Base-by-base conservation (phyloP, 2,329 filamentous ascomycete species). In the Salinomyces thailandicus region DNA sequence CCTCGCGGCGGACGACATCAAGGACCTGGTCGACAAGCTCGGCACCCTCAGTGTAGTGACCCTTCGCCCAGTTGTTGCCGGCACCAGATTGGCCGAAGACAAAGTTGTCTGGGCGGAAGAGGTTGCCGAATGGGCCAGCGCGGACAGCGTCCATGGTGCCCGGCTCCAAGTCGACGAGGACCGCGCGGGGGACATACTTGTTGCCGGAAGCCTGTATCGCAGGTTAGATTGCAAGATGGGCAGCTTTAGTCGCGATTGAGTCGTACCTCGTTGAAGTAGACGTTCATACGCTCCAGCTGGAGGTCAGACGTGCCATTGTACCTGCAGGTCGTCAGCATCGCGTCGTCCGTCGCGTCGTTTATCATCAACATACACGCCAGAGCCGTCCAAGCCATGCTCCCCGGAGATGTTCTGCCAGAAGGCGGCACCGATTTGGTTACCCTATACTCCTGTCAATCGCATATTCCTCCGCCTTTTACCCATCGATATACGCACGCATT, bases 1-100 rank as follows among this genome's bases (percentile, higher is more conserved):
- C 89, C 77, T 98, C 91, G 60, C 91, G 89, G 64, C 91, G 91
- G 62, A 98, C 89, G 52, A 98, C 91, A 64, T 96, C 91, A 55
- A 98, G 79, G 54, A 98, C 91, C 62, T 95, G 77, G 74, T 98
- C 91, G 54, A 98, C 91, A 48, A 96, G 79, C 74, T 98, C 91
- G 55, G 91, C 91, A 79, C 91, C 91, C 75, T 98, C 91, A 51
- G 91, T 98, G 79, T 98, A 98, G 68, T 98, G 91, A 72, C 91
- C 91, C 81, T 96, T 98, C 69, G 91, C 91, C 91, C 91, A 98
- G 81, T 96, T 96, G 85, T 98, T 98, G 72, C 91, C 91, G 66
- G 91, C 91, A 77, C 91, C 89, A 58, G 91, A 96, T 75, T 96
- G 91, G 58, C 91, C 91, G 68, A 96, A 96, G 63, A 96, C 86